Evolutionary conservation across 306 rosid species (phyloP), one percentile per base, ranked within the genome.

Genomic region (Inga oerstediana): DNA sequence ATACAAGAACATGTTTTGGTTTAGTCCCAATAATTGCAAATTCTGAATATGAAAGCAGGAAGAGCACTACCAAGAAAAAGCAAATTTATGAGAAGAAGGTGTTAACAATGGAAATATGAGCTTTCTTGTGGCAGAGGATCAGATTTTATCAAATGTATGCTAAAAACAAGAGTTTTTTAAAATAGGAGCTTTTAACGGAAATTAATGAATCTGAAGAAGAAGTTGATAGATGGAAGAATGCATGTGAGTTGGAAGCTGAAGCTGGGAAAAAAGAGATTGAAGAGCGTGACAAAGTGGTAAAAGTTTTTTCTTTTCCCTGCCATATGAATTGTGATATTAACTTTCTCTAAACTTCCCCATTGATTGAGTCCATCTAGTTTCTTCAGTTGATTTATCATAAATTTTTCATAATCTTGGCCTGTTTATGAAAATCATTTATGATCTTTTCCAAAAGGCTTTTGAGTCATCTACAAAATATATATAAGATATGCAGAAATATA

Each of bases 11-110:
- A 52, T 39, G 70, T 16, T 39, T 39, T 48, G 49, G 71, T 54
- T 56, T 67, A 49, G 62, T 79, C 77, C 56, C 75, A 68, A 24
- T 8, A 75, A 16, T 52, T 19, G 32, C 78, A 35, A 32, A 32
- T 35, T 75, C 79, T 34, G 32, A 74, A 74, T n/a, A 34, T 19
- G 67, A 72, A 46, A 3, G 58, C 58, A 54, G 14, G 32, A 54
- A 8, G 30, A 67, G 77, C 64, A 69, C 14, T 10, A 27, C 15
- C 32, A 69, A 19, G 73, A 70, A 80, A 65, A 35, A 41, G 39
- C 43, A 70, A 45, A 78, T 44, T 56, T 58, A 51, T n/a, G 3
- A 27, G 30, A 27, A 17, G 46, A 56, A 20, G 69, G 19, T 32
- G 52, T 27, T 71, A 17, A 71, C 62, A 17, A 37, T 14, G 32